Evolutionary conservation across 2,329 filamentous ascomycete species (phyloP).

Genomic region (Rutstroemia sp.): DNA sequence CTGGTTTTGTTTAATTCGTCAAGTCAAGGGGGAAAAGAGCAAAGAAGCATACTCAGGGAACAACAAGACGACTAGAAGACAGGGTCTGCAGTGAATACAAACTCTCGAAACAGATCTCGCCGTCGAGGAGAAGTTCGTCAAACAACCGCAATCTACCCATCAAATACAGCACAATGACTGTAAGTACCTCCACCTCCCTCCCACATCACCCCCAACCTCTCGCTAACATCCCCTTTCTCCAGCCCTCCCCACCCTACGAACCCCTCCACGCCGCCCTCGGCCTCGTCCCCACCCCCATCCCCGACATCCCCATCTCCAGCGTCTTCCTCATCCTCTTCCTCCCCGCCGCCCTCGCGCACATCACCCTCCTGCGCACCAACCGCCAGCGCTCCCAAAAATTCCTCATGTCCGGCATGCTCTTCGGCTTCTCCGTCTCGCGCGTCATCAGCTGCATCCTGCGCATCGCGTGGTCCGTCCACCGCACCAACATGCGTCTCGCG

Average conservation of each 20-base stretch:
- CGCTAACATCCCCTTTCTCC: background rate
- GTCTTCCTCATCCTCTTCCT: conserved; percentile 56
- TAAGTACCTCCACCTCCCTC: background rate
- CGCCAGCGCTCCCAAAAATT: conserved; percentile 43
- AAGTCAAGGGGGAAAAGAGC: too few relatives aligned
- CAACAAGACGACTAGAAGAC: too few relatives aligned
- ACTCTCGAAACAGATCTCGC: too few relatives aligned
- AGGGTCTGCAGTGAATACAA: too few relatives aligned
- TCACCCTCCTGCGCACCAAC: conserved; percentile 41
- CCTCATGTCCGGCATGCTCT: conserved; percentile 47
- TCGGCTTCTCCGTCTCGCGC: conserved; percentile 51
- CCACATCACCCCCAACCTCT: background rate
- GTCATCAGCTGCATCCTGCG: conserved; percentile 38
- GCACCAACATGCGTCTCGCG: background rate
- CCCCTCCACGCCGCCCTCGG: conserved; percentile 44
- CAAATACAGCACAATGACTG: background rate
- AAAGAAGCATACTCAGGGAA: too few relatives aligned
- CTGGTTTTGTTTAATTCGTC: too few relatives aligned
- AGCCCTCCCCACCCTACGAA: conserved; percentile 18
- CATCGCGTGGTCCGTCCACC: conserved; percentile 36
- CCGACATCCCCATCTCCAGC: conserved; percentile 59
- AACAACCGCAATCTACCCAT: too few relatives aligned
- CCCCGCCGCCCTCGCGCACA: conserved; percentile 45
- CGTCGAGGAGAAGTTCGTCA: too few relatives aligned
- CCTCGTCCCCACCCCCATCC: conserved; percentile 45